Percentiles rank a stretch among this genome's conserved stretches.
phyloP scores from a whole-genome alignment of 306 rosid genomes.

The Fagus crenata region DNA sequence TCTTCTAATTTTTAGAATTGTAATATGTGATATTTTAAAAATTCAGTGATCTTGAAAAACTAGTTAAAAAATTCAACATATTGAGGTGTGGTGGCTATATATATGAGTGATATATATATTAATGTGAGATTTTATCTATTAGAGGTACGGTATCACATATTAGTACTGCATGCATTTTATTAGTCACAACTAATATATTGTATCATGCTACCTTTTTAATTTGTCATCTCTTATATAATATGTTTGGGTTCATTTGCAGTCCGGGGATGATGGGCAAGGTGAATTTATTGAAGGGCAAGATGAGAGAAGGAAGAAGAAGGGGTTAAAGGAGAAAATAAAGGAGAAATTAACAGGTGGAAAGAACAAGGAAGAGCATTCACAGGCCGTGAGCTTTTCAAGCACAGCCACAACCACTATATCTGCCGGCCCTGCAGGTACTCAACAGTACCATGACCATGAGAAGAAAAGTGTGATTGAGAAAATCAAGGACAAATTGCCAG shows the following conservation, averaged over 20 bases:
- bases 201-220: too few relatives aligned
- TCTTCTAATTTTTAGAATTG: too few relatives aligned
- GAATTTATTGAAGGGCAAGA: constrained; percentile 51
- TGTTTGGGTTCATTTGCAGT: background rate
- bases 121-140: too few relatives aligned
- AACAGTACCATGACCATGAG: constrained; percentile 43
- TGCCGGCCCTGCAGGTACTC: background rate
- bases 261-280: constrained; percentile 76
- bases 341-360: constrained; percentile 49
- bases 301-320: constrained; percentile 67
- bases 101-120: too few relatives aligned
- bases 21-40: too few relatives aligned
- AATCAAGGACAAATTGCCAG: constrained; percentile 80
- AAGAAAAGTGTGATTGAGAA: constrained; percentile 66
- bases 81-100: too few relatives aligned
- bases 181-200: too few relatives aligned
- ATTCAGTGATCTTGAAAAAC: too few relatives aligned
- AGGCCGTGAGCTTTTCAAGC: background rate
- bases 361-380: constrained; percentile 26
- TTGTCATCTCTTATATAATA: background rate
- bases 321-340: constrained; percentile 57
- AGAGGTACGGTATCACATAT: too few relatives aligned
- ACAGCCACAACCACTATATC: constrained; percentile 9
- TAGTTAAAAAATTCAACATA: too few relatives aligned
- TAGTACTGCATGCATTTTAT: too few relatives aligned